Evolutionary conservation across 2,329 filamentous ascomycete genomes (phyloP), one percentile per base, ranked within the genome.

Genomic region (Beauveria sp.): DNA sequence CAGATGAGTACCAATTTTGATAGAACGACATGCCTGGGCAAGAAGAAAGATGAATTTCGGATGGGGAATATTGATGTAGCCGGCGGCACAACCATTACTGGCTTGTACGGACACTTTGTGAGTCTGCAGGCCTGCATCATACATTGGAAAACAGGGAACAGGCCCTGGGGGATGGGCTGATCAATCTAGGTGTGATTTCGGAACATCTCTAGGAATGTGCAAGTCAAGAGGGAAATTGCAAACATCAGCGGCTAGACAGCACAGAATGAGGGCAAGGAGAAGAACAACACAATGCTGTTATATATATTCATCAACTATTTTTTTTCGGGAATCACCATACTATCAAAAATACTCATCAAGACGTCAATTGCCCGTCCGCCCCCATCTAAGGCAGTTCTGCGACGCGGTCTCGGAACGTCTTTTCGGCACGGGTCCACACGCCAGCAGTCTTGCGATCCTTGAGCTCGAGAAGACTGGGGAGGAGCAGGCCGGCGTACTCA

Each of bases 401-500:
- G 16, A 63, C 62, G 7, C 57, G 93, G 67, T 92, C 84, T 65
- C 88, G 76, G 78, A 92, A 96, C 54, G 93, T 78, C 76, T 89
- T 86, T 78, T 95, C 86, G 0, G 91, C 91, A 61, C 90, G 83
- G 62, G 83, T 80, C 92, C 91, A 96, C 18, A 96, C 91, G 18
- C 82, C 81, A 43, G 86, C 81, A 26, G 80, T 87, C 58, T 82
- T 76, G 72, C 90, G 84, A 73, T 91, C 83, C 74, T 93, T 90
- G 67, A 96, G 79, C 65, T 87, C 83, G 66, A 93, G 74, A 68
- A 96, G 77, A 70, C 85, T 88, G 3, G 91, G 90, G 67, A 96
- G 77, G 65, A 96, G 77, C 61, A 88, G 87, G 51, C 81, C 78
- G 73, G 87, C 90, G 78, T 96, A 96, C 42, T 88, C 88, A 76